Percentiles rank a stretch among this genome's conserved stretches.
These are phyloP conservation scores for Penicillium taxi DNA, from an alignment of 495 filamentous ascomycete species.

Conservation along the genomic window DNA sequence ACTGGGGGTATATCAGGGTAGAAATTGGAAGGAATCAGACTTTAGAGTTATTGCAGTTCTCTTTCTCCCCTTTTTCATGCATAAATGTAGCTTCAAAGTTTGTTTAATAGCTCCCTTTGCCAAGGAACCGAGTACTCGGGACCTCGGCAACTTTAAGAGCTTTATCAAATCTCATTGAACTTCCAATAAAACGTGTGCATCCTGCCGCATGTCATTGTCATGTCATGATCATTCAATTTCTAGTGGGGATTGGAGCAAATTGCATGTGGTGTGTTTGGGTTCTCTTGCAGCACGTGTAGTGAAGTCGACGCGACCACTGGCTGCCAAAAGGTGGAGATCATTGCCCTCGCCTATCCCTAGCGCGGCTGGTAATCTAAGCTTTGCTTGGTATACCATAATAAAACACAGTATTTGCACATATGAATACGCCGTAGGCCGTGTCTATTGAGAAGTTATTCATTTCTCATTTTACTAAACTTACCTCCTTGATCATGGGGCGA, in stretches of 20 bases:
- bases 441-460: background rate
- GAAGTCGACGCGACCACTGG: constrained; percentile 10
- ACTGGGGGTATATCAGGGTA: background rate
- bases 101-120: too few relatives aligned
- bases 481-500: constrained; percentile 10
- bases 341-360: background rate
- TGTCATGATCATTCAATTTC: too few relatives aligned
- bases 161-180: background rate
- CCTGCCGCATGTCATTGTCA: too few relatives aligned
- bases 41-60: too few relatives aligned
- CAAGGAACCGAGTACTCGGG: too few relatives aligned
- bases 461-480: background rate
- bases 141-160: too few relatives aligned
- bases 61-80: too few relatives aligned
- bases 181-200: background rate
- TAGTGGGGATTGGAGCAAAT: too few relatives aligned
- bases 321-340: background rate
- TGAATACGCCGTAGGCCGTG: background rate
- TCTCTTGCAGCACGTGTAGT: constrained; percentile 14
- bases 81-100: too few relatives aligned
- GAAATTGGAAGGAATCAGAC: background rate
- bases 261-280: too few relatives aligned
- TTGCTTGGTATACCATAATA: too few relatives aligned
- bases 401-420: background rate
- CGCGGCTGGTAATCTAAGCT: constrained; percentile 2